Evolutionary conservation across 352 stramenopile genomes (phyloP).

Genomic region (Phytophthora quininea): DNA sequence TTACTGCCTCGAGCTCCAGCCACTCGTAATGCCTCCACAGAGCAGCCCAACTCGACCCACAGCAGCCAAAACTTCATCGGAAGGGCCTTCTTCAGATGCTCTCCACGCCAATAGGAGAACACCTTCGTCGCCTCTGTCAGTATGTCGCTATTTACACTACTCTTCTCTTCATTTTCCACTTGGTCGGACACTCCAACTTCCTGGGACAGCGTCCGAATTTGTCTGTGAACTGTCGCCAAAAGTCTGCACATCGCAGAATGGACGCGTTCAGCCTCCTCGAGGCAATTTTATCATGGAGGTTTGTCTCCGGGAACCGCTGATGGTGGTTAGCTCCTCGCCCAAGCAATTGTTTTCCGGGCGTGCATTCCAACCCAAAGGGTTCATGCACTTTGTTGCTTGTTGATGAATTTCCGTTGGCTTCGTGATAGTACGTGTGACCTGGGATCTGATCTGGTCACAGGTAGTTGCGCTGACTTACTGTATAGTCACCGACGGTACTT

Average conservation of each 20-base stretch:
- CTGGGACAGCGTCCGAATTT: conserved; percentile 11
- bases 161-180: conserved; percentile 7
- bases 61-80: conserved; percentile 30
- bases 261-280: conserved; percentile 2
- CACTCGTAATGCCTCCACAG: conserved; percentile 23
- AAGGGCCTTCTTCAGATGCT: conserved; percentile 19
- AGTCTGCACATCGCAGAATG: conserved; percentile 11
- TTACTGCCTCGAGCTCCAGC: neutral
- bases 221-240: conserved; percentile 23
- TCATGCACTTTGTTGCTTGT: too few species aligned
- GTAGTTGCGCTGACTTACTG: too few species aligned
- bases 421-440: too few species aligned
- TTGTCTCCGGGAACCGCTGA: too few species aligned
- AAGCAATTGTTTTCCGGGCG: too few species aligned
- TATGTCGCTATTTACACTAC: neutral
- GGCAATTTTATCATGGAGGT: too few species aligned
- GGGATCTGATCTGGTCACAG: too few species aligned
- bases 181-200: neutral
- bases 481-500: too few species aligned
- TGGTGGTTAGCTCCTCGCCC: too few species aligned
- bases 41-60: conserved; percentile 39
- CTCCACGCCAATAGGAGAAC: conserved; percentile 31
- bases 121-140: conserved; percentile 15
- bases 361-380: too few species aligned
- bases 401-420: too few species aligned